Evolutionary conservation across 257 asterid genomes (phyloP), one percentile per base, ranked within the genome.

Genomic region (Forsythia viridissima): DNA sequence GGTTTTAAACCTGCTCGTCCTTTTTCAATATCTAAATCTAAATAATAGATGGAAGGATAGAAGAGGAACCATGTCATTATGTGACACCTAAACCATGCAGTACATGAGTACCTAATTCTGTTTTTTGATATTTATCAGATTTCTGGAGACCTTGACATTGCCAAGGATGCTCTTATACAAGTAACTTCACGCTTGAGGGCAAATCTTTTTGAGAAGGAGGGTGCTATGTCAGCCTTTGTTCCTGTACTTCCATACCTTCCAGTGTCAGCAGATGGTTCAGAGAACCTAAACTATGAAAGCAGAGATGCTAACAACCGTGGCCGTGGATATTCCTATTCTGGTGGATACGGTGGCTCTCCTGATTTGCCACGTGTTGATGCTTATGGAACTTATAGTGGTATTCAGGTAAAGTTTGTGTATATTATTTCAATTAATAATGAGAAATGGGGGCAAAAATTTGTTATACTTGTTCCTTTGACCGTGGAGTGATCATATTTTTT

Each of bases 161-260:
- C 94, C 3, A 94, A 92, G 80, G 98, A 94, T 79, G 98, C 98
- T 52, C 93, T 94, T 46, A 72, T 90, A 80, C 98, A 92, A 94
- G 96, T 94, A 72, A 82, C 92, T 24, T 94, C 98, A 13, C 95
- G 98, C 63, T 80, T 94, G 91, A 90, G 98, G 83, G 98, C 96
- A 52, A 92, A 94, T 83, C 90, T 94, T 73, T 94, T 92, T 77
- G 98, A 91, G 65, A 90, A 90, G 85, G 98, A 94, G 92, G 96
- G 98, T 61, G 88, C 94, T 73, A 79, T 86, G 51, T 84, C 97
- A 20, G 70, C 98, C 38, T 88, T 88, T 86, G 75, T 92, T 78
- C 96, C 98, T 39, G 96, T 92, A 69, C 87, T 93, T 59, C 97
- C 97, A 5, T 92, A 92, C 85, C 84, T 94, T 76, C 98, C 96